Conservation (phyloP, 768 basidiomycete species). For the Leccinellum albellum region DNA sequence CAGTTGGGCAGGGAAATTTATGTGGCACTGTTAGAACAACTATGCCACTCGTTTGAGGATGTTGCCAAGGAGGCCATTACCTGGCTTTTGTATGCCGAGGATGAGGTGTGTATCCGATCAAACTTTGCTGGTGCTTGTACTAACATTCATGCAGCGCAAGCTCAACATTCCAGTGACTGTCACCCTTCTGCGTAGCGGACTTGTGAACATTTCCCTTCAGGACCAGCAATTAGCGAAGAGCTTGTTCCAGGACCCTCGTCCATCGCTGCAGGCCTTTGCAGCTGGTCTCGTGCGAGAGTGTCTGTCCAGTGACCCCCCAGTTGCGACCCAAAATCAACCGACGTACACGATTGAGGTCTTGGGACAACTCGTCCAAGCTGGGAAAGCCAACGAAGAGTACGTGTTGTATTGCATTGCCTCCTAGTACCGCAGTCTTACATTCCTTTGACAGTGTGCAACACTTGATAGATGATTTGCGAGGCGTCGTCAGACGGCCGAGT, state of each 20-base stretch:
- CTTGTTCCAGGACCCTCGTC: slow-evolving; percentile 72
- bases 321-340: slow-evolving; percentile 78
- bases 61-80: slow-evolving; percentile 95
- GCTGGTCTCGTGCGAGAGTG: slow-evolving; percentile 85
- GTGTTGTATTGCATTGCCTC: slow-evolving; percentile 29
- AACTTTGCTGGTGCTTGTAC: neutral
- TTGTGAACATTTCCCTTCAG: slow-evolving; percentile 72
- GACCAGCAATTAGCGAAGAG: slow-evolving; percentile 91
- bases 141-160: slow-evolving; percentile 64
- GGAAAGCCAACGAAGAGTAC: slow-evolving; percentile 83
- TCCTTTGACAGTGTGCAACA: slow-evolving; percentile 49
- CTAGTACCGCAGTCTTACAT: neutral
- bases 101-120: slow-evolving; percentile 60
- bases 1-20: slow-evolving; percentile 92
- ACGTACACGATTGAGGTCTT: slow-evolving; percentile 78
- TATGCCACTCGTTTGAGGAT: slow-evolving; percentile 86
- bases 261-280: slow-evolving; percentile 74
- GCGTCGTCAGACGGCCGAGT: slow-evolving; percentile 50
- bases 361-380: slow-evolving; percentile 62
- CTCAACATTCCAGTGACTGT: slow-evolving; percentile 93
- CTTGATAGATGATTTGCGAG: slow-evolving; percentile 80
- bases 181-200: slow-evolving; percentile 77
- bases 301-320: slow-evolving; percentile 73
- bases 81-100: slow-evolving; percentile 95
- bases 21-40: slow-evolving; percentile 80